Percentiles rank a stretch among this genome's conserved stretches.
Conservation (phyloP, 140 eudicot genomes). For the Bidens hawaiensis region DNA sequence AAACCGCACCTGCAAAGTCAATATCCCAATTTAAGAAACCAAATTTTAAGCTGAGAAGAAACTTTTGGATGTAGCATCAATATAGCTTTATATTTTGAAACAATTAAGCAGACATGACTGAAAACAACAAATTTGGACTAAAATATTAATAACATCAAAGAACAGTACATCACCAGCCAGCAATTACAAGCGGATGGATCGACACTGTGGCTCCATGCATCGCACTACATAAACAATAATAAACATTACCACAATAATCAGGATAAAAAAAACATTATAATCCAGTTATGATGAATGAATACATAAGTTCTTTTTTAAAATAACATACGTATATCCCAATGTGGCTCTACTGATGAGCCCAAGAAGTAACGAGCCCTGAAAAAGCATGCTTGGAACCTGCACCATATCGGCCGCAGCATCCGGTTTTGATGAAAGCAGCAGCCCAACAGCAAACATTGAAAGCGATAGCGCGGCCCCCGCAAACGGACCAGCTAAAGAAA, state of each 20-base stretch:
- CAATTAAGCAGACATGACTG: not conserved
- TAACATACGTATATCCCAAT: conserved; percentile 82
- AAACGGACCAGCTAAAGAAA: conserved; percentile 90
- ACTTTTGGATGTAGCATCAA: no score
- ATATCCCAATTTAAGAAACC: conserved; percentile 1
- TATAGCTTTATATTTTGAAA: no score
- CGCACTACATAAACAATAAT: conserved; percentile 46
- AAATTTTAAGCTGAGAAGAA: not conserved
- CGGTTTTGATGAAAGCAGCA: conserved; percentile 82
- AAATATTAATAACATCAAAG: conserved; percentile 14
- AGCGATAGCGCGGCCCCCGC: conserved; percentile 85
- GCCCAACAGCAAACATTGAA: conserved; percentile 89
- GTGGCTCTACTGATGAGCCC: conserved; percentile 85
- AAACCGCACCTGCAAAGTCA: conserved; percentile 80
- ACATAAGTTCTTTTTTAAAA: not conserved
- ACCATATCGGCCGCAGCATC: conserved; percentile 77
- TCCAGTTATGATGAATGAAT: not conserved
- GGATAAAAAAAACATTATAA: not conserved
- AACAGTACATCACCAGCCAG: conserved; percentile 85
- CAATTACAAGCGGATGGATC: conserved; percentile 93
- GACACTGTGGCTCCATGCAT: conserved; percentile 90
- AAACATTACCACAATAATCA: conserved; percentile 14
- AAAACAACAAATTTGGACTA: not conserved
- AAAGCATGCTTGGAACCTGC: conserved; percentile 89
- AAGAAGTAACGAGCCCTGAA: conserved; percentile 95